A percentile compares a stretch with the other conserved stretches of the same genome.
These are phyloP conservation scores for Backusella luteola DNA, from an alignment of 192 early-diverging fungal species.

Conservation along the genomic window DNA sequence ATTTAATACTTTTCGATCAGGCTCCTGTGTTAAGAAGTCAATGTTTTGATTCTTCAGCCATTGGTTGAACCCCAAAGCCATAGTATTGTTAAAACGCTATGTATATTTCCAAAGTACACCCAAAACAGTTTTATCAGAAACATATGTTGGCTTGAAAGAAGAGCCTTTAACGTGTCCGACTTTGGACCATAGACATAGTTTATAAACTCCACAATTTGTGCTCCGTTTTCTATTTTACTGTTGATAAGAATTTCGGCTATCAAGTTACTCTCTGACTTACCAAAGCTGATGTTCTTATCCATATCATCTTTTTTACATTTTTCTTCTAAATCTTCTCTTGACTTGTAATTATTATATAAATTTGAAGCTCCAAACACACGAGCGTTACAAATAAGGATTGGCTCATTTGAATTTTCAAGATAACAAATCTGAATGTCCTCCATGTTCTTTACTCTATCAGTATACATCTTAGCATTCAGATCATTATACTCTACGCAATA, in stretches of 20 bases:
- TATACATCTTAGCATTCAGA: neutral
- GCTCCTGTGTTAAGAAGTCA: neutral
- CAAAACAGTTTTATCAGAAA: neutral
- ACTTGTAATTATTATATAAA: neutral
- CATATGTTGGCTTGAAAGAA: neutral
- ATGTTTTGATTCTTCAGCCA: neutral
- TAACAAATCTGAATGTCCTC: constrained; percentile 4
- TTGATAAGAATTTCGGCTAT: neutral
- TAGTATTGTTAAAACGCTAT: neutral
- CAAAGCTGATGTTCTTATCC: neutral
- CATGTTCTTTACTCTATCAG: neutral
- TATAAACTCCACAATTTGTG: neutral
- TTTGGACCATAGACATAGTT: neutral
- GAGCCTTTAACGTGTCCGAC: neutral
- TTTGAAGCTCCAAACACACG: neutral
- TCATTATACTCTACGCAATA: neutral
- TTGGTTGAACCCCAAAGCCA: neutral
- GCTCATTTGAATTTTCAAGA: neutral
- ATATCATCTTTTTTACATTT: neutral
- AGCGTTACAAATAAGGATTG: neutral
- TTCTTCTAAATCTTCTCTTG: neutral
- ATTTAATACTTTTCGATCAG: neutral
- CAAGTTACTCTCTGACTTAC: neutral
- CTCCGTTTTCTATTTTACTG: neutral
- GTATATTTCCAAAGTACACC: neutral